These are phyloP conservation scores for Candida sphagnicola DNA, from an alignment of 805 yeast genomes.

Conservation along the genomic window DNA sequence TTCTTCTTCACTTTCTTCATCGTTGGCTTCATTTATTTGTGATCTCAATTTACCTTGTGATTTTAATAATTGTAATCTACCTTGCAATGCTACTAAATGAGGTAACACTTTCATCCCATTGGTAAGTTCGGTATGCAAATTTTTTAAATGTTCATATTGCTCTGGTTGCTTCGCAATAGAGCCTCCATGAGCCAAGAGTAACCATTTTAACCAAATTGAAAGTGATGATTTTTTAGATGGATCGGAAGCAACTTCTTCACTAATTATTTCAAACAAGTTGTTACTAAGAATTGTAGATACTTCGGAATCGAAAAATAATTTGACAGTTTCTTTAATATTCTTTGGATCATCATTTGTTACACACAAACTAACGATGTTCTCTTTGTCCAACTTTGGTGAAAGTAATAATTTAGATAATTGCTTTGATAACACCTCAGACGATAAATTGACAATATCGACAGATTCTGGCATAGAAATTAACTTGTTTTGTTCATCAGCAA, in stretches of 20 bases:
- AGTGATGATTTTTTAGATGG: constrained; percentile 24
- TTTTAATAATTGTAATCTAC: constrained; percentile 72
- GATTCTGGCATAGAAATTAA: constrained; percentile 8
- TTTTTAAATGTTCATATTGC: constrained; percentile 51
- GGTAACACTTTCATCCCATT: constrained; percentile 59
- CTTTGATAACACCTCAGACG: constrained; percentile 17
- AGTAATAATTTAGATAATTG: constrained; percentile 13
- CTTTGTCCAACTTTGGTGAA: constrained; percentile 6
- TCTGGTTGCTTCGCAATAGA: constrained; percentile 50
- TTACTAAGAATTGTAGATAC: constrained; percentile 25
- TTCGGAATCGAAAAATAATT: constrained; percentile 27
- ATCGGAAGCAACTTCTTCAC: constrained; percentile 22
- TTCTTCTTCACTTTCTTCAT: constrained; percentile 14
- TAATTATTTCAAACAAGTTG: constrained; percentile 24
- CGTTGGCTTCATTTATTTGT: constrained; percentile 12
- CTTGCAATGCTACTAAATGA: constrained; percentile 74
- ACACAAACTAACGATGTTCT: constrained; percentile 22
- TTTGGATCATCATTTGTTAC: constrained; percentile 24
- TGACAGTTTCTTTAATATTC: constrained; percentile 26
- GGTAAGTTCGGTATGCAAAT: constrained; percentile 54
- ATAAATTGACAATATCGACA: constrained; percentile 17
- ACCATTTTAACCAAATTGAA: constrained; percentile 76
- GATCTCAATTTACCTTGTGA: constrained; percentile 70
- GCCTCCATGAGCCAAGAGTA: constrained; percentile 67
- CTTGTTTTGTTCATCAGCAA: constrained; percentile 15